Conservation (phyloP, 148 eudicot species). For the Nepenthes gracilis region DNA sequence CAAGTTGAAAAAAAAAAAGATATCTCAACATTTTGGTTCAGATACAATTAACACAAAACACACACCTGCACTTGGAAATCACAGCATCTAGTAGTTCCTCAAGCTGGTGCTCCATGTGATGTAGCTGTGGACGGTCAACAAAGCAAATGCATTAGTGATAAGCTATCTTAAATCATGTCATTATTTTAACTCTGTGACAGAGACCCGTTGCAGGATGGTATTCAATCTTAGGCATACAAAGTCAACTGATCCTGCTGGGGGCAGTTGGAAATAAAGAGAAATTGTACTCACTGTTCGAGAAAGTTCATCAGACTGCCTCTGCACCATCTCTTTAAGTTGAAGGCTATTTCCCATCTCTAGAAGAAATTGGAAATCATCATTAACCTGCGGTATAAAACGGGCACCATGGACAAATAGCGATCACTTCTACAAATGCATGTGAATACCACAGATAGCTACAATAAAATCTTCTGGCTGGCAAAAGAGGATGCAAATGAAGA, state of each 20-base stretch:
- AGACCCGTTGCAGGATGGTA: too few species aligned
- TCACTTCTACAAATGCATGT: not conserved
- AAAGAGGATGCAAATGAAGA: too few species aligned
- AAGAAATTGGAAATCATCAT: constrained; percentile 42
- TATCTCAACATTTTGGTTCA: too few species aligned
- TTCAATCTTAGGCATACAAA: not conserved
- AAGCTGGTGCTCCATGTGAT: constrained; percentile 66
- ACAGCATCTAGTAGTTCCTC: constrained; percentile 51
- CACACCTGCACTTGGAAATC: constrained; percentile 57
- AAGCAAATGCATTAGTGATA: constrained; percentile 2
- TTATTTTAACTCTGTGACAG: not conserved
- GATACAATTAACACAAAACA: too few species aligned
- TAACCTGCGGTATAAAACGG: constrained; percentile 12
- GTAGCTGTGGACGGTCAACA: constrained; percentile 29
- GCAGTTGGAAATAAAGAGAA: not conserved
- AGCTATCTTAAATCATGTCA: not conserved
- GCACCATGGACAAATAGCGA: not conserved
- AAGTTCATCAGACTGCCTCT: constrained; percentile 44
- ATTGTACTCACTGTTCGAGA: constrained; percentile 30
- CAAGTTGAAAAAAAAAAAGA: too few species aligned
- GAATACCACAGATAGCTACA: not conserved
- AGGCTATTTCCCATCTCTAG: constrained; percentile 26
- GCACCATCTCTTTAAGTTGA: constrained; percentile 34
- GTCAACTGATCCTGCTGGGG: not conserved
- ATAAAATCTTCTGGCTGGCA: too few species aligned